Evolutionary conservation across 2,329 filamentous ascomycete genomes (phyloP).

Genomic region (Ceratocystis cubensis): DNA sequence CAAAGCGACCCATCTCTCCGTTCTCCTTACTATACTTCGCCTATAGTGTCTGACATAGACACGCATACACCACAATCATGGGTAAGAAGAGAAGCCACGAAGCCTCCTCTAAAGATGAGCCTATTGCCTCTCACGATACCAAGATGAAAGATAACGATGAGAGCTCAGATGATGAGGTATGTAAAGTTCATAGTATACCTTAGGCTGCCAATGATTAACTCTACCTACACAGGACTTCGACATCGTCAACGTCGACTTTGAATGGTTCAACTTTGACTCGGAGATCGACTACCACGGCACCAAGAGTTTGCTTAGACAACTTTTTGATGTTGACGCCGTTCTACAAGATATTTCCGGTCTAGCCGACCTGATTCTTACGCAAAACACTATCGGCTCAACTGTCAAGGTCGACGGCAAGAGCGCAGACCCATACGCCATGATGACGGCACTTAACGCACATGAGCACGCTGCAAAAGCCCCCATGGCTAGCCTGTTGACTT

Average conservation of each 20-base stretch:
- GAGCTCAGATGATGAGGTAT: constrained; percentile 43
- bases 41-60: neutral
- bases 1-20: neutral
- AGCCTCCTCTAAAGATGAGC: constrained; percentile 32
- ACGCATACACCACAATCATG: constrained; percentile 28
- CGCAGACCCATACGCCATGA: constrained; percentile 80
- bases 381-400: constrained; percentile 80
- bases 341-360: constrained; percentile 81
- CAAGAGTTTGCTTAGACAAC: constrained; percentile 77
- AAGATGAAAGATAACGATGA: constrained; percentile 35
- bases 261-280: constrained; percentile 93
- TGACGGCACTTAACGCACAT: constrained; percentile 73
- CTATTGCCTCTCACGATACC: constrained; percentile 36
- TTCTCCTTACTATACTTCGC: neutral
- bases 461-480: constrained; percentile 65
- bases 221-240: constrained; percentile 57
- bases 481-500: constrained; percentile 57
- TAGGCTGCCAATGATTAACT: constrained; percentile 19
- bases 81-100: constrained; percentile 41
- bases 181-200: constrained; percentile 21
- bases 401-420: constrained; percentile 96
- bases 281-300: constrained; percentile 89
- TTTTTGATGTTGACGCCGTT: constrained; percentile 77
- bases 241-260: constrained; percentile 90
- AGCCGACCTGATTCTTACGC: constrained; percentile 72